Evolutionary conservation across 2,329 filamentous ascomycete species (phyloP).

Genomic region (Colletotrichum siamense): DNA sequence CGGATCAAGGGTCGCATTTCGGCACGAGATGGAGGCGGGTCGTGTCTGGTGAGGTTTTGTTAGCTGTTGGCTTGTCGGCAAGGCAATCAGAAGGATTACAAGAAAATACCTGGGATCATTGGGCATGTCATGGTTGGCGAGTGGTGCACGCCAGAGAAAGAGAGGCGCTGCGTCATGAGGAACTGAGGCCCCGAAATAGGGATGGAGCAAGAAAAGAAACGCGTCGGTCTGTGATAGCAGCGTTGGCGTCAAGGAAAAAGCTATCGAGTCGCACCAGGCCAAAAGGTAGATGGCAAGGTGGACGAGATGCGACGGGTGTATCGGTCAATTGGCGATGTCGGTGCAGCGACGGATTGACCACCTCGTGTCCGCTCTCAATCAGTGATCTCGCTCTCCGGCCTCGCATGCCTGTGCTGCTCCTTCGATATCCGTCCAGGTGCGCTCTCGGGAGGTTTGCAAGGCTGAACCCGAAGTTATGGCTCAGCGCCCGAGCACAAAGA

Average conservation of each 20-base stretch:
- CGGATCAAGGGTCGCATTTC: background rate
- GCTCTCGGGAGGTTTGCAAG: background rate
- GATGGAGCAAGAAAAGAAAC: no score
- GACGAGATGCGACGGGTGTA: no score
- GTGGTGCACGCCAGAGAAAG: background rate
- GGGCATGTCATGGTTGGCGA: background rate
- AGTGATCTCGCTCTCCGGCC: background rate
- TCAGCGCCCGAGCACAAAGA: background rate
- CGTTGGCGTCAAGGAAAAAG: no score
- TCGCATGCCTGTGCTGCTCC: background rate
- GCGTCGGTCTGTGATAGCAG: no score
- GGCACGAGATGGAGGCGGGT: background rate
- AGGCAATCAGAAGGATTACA: background rate
- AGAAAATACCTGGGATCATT: background rate
- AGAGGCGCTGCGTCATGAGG: background rate
- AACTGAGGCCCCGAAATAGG: no score
- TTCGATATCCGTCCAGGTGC: background rate
- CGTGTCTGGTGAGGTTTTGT: background rate
- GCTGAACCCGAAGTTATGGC: background rate
- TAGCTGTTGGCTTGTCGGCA: background rate
- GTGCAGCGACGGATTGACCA: background rate
- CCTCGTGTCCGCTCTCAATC: background rate
- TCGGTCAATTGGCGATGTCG: no score
- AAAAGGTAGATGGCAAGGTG: no score
- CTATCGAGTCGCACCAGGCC: no score